phyloP scores from a whole-genome alignment of 352 stramenopile genomes.

The Globisporangium echinulatum region DNA sequence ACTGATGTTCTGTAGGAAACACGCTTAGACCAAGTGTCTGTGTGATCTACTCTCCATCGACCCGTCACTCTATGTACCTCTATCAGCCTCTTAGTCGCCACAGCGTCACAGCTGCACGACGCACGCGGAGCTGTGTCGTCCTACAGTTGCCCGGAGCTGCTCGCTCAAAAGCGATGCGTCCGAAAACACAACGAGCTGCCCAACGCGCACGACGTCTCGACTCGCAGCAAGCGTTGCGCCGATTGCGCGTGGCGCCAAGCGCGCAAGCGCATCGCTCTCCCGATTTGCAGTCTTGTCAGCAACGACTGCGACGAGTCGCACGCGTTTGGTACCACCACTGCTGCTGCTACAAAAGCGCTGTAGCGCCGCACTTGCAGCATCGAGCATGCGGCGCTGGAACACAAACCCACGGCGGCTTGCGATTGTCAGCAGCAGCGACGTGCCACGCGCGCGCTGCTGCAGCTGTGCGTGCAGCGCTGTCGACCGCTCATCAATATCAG shows the following conservation, averaged over 20 bases:
- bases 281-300: constrained; percentile 17
- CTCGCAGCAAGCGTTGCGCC: constrained; percentile 9
- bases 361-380: constrained; percentile 10
- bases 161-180: constrained; percentile 1
- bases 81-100: not conserved
- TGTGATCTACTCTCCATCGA: not conserved
- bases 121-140: constrained; percentile 1
- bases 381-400: constrained; percentile 27
- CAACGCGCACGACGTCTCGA: constrained; percentile 26
- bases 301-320: constrained; percentile 35
- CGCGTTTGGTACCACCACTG: constrained; percentile 15
- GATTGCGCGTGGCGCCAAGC: constrained; percentile 19
- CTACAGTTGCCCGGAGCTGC: constrained; percentile 15
- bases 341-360: not conserved
- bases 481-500: too few relatives aligned
- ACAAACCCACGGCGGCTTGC: constrained; percentile 33
- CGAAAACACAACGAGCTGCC: constrained; percentile 29
- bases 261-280: constrained; percentile 23
- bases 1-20: not conserved
- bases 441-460: not conserved
- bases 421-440: constrained; percentile 22
- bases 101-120: constrained; percentile 4
- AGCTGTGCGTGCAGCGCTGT: not conserved
- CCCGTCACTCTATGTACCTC: not conserved
- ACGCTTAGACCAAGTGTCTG: not conserved